These are phyloP conservation scores for Myxozyma neglecta DNA, from an alignment of 805 yeast species.

Conservation along the genomic window DNA sequence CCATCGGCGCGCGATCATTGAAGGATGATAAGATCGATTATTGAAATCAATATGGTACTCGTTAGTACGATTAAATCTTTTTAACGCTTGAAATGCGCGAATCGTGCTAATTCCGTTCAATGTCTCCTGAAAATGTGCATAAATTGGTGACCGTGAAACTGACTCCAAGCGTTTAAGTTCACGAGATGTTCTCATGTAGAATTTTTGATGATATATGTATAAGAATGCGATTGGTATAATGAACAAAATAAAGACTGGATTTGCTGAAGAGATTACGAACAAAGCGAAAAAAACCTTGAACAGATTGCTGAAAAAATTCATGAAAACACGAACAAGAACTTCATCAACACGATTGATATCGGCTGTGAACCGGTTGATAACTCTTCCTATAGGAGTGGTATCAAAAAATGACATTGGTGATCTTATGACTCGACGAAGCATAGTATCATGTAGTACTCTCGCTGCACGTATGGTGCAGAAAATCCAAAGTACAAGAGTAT, in stretches of 20 bases:
- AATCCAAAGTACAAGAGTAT: constrained; percentile 71
- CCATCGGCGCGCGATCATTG: constrained; percentile 94
- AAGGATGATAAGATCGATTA: constrained; percentile 88
- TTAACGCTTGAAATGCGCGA: constrained; percentile 65
- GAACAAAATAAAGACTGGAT: constrained; percentile 79
- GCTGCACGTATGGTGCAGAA: constrained; percentile 76
- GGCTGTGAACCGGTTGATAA: constrained; percentile 84
- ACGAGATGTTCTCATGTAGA: constrained; percentile 67
- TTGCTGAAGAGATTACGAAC: constrained; percentile 73
- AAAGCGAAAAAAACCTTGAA: constrained; percentile 57
- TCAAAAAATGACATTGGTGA: constrained; percentile 96
- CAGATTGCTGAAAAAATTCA: constrained; percentile 41
- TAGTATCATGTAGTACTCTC: constrained; percentile 61
- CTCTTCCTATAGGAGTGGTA: constrained; percentile 91
- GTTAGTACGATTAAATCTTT: constrained; percentile 60
- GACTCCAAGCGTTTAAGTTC: constrained; percentile 75
- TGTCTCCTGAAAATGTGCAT: constrained; percentile 79
- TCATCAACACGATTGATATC: constrained; percentile 90
- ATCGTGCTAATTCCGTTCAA: constrained; percentile 74
- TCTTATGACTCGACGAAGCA: constrained; percentile 71
- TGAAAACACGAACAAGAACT: constrained; percentile 46
- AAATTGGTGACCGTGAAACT: constrained; percentile 70
- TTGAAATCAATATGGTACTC: constrained; percentile 67
- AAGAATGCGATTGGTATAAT: constrained; percentile 65
- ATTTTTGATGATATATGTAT: constrained; percentile 68